A percentile compares a stretch with the other conserved stretches of the same genome.
These are phyloP conservation scores for Eudorina sp. DNA, from an alignment of 139 green algal species.

Conservation along the genomic window DNA sequence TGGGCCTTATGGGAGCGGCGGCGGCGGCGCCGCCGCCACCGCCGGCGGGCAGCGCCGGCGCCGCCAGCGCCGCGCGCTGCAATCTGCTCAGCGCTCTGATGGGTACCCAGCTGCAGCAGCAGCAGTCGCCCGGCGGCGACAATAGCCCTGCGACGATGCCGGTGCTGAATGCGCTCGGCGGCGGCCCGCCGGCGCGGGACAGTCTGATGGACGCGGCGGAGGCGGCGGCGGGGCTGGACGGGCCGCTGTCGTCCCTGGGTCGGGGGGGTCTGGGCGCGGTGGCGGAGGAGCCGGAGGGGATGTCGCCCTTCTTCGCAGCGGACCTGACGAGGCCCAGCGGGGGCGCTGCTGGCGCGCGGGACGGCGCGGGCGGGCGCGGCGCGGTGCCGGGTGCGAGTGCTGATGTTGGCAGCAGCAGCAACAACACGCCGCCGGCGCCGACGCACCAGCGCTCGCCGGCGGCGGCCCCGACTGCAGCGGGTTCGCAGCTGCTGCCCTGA, in stretches of 20 bases:
- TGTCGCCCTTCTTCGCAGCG: background rate
- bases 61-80: background rate
- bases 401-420: too few species aligned
- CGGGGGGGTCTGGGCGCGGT: conserved; percentile 8
- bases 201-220: background rate
- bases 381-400: too few species aligned
- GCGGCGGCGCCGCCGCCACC: background rate
- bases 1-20: conserved; percentile 9
- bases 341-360: too few species aligned
- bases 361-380: too few species aligned
- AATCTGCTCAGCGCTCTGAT: conserved; percentile 12
- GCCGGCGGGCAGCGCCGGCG: background rate
- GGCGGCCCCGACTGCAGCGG: too few species aligned
- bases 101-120: background rate
- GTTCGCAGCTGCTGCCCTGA: too few species aligned
- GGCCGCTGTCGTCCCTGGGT: background rate
- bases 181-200: conserved; percentile 38
- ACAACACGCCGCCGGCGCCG: too few species aligned
- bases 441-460: too few species aligned
- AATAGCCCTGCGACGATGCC: background rate
- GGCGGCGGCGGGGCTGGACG: background rate
- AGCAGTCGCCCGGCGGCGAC: background rate
- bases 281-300: conserved; percentile 42
- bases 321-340: too few species aligned
- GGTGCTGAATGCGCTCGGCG: conserved; percentile 35